A percentile compares a stretch with the other conserved stretches of the same genome.
Conservation (phyloP, 2,329 filamentous ascomycete genomes). For the Penicillium sclerotiorum region DNA sequence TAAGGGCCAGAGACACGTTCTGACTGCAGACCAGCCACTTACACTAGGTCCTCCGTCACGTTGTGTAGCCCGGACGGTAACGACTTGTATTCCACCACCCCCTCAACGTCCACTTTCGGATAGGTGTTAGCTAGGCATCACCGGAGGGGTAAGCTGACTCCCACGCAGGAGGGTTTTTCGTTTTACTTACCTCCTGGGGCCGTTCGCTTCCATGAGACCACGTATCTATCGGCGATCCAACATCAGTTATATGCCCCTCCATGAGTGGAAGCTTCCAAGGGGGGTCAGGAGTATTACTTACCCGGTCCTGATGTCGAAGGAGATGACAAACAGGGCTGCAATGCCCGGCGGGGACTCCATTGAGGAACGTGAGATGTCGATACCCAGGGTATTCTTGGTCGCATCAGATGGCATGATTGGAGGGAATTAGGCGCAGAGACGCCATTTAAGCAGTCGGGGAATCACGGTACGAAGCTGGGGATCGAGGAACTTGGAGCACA, state of each 20-base stretch:
- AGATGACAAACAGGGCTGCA: slow-evolving; percentile 82
- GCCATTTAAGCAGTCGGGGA: slow-evolving; percentile 24
- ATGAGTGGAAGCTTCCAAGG: slow-evolving; percentile 5
- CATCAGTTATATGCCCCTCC: slow-evolving; percentile 18
- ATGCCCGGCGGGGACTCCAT: slow-evolving; percentile 54
- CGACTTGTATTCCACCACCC: slow-evolving; percentile 93
- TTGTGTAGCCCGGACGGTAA: slow-evolving; percentile 91
- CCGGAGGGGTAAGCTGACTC: slow-evolving; percentile 1
- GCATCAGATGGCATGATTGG: slow-evolving; percentile 33
- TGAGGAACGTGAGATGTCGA: slow-evolving; percentile 37
- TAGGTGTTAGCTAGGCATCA: slow-evolving; percentile 20
- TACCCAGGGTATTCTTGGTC: slow-evolving; percentile 34
- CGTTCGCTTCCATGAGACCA: slow-evolving; percentile 83
- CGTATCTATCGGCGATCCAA: slow-evolving; percentile 59
- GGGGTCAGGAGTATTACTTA: slow-evolving; percentile 48
- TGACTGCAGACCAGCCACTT: slow-evolving; percentile 16
- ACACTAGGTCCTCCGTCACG: slow-evolving; percentile 78
- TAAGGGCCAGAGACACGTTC: background rate
- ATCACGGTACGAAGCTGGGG: slow-evolving; percentile 22
- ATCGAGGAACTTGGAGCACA: slow-evolving; percentile 10
- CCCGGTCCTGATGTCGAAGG: slow-evolving; percentile 90
- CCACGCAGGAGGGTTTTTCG: slow-evolving; percentile 2
- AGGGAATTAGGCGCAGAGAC: slow-evolving; percentile 9
- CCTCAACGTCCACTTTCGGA: slow-evolving; percentile 65
- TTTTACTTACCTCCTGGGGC: slow-evolving; percentile 62